phyloP scores from a whole-genome alignment of 805 yeast species.

The Metschnikowia continentalis region DNA sequence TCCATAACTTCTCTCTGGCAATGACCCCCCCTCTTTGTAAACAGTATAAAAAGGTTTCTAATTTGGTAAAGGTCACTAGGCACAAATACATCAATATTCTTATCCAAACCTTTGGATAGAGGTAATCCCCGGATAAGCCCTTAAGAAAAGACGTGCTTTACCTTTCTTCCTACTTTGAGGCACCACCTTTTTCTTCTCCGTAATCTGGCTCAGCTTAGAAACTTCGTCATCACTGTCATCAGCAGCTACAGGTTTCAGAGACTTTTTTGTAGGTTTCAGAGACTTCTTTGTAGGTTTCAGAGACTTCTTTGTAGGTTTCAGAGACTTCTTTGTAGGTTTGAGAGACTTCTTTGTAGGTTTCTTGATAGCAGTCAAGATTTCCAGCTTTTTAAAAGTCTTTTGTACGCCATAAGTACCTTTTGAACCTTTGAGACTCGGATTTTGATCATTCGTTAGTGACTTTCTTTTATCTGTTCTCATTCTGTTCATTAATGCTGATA shows the following conservation, averaged over 20 bases:
- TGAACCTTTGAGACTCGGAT: background rate
- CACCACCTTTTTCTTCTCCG: constrained; percentile 9
- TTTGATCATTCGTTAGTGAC: constrained; percentile 5
- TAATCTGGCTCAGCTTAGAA: constrained; percentile 13
- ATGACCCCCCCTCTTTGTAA: background rate
- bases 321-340: too few relatives aligned
- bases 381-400: constrained; percentile 4
- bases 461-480: constrained; percentile 26
- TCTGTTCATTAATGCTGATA: constrained; percentile 36
- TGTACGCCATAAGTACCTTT: background rate
- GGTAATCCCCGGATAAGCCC: too few relatives aligned
- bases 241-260: background rate
- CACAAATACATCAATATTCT: background rate
- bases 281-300: too few relatives aligned
- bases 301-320: too few relatives aligned
- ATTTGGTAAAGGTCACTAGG: background rate
- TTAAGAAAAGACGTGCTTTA: constrained; percentile 15
- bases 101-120: background rate
- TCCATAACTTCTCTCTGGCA: background rate
- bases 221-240: constrained; percentile 16
- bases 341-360: background rate
- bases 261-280: too few relatives aligned
- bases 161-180: constrained; percentile 12
- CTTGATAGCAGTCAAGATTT: constrained; percentile 8
- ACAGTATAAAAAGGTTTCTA: background rate